These are phyloP conservation scores for Psophocarpus tetragonolobus DNA, from an alignment of 306 rosid species.

Conservation along the genomic window DNA sequence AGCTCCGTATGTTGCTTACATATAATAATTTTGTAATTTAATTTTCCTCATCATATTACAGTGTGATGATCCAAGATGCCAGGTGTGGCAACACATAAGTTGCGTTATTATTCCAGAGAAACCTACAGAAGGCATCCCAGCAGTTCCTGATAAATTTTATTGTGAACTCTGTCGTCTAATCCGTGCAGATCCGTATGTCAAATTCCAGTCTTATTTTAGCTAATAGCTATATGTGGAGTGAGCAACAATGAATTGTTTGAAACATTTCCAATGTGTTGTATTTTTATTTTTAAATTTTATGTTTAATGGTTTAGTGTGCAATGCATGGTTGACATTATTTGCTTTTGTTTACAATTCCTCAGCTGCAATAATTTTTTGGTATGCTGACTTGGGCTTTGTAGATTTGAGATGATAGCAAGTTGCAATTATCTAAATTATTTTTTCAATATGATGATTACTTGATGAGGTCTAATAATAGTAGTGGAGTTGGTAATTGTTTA, in stretches of 20 bases:
- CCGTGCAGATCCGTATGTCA: slow-evolving; percentile 97
- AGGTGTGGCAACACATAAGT: slow-evolving; percentile 90
- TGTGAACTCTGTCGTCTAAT: slow-evolving; percentile 91
- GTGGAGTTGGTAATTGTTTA: slow-evolving; percentile 22
- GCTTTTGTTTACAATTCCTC: slow-evolving; percentile 1
- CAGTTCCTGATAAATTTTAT: slow-evolving; percentile 74
- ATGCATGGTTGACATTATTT: slow-evolving; percentile 4
- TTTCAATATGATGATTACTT: background rate
- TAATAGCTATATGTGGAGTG: slow-evolving; percentile 11
- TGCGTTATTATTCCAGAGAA: slow-evolving; percentile 93
- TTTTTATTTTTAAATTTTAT: background rate
- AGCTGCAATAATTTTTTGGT: background rate
- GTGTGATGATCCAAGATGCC: slow-evolving; percentile 90
- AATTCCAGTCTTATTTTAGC: slow-evolving; percentile 31
- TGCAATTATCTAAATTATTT: slow-evolving; percentile 6
- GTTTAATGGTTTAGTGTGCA: background rate
- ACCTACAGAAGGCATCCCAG: slow-evolving; percentile 69
- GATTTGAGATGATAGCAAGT: slow-evolving; percentile 15
- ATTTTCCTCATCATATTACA: slow-evolving; percentile 49
- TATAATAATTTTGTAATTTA: background rate
- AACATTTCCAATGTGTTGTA: background rate
- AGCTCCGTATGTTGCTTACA: slow-evolving; percentile 12
- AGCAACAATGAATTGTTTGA: background rate
- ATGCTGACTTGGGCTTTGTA: background rate
- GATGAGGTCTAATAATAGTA: background rate